Base-by-base conservation (phyloP, 805 yeast species). In the Debaryomyces hansenii region DNA sequence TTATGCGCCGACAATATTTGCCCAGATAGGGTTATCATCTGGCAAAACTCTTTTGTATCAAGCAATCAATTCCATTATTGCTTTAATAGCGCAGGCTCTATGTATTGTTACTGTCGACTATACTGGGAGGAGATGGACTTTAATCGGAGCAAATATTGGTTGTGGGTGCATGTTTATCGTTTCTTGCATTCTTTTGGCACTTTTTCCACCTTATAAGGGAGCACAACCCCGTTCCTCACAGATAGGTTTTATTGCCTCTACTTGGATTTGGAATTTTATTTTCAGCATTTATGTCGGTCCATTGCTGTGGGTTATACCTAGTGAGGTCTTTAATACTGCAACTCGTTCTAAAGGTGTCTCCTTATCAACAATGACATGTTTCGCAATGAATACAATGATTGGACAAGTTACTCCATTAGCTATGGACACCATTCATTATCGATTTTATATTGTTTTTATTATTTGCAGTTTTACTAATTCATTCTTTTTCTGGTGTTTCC, bases 341-440 rank as follows among this genome's bases (percentile, higher is more conserved):
- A 37, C 40, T 5, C 40, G 40, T 37, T 20, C 40, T n/a, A 37
- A 37, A 18, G 40, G 40, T 11, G 40, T 37, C 5, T 7, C 41
- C 2, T 43, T 52, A 21, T 52, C 56, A 15, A 50, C 69, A 8
- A 62, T 61, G 66, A 48, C 54, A 3, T 58, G 66, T 8, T 64
- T 55, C 50, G 67, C 64, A 11, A 63, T 64, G 53, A 63, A 63
- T 46, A 63, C 67, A 7, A 64, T 64, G 68, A 57, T 63, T 46
- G 69, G 68, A 11, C 67, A 64, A 46, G 67, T 63, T 15, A 63
- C 67, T 12, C 50, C 48, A 32, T 46, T 49, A 24, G 66, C 66
- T 1, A 61, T 63, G 60, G 45, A 41, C 9, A 43, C 46, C 24
- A 57, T 61, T 42, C 58, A 61, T 9, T 63, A 55, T 47, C 47